phyloP scores from a whole-genome alignment of 768 basidiomycete species.

The Kwoniella sp. region DNA sequence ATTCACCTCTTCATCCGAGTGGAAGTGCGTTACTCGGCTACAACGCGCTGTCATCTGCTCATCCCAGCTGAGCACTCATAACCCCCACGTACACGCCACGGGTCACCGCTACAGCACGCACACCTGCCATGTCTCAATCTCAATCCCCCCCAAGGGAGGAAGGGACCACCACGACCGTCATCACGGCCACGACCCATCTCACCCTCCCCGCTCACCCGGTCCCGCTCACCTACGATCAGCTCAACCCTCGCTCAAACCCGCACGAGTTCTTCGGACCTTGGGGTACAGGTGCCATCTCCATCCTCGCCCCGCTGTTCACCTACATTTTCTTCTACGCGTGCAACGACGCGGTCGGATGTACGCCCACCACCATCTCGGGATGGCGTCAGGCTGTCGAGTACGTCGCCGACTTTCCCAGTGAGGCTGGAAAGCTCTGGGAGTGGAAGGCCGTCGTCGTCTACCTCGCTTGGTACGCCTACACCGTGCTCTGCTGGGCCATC shows the following conservation, averaged over 20 bases:
- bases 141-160: constrained; percentile 12
- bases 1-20: no score
- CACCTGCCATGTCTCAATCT: neutral
- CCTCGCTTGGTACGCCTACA: constrained; percentile 85
- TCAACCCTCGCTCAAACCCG: constrained; percentile 40
- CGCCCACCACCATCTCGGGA: constrained; percentile 20
- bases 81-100: neutral
- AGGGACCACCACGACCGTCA: constrained; percentile 34
- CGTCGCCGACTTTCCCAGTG: constrained; percentile 28
- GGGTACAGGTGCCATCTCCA: constrained; percentile 29
- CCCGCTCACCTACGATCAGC: constrained; percentile 41
- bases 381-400: constrained; percentile 25
- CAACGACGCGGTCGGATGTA: constrained; percentile 47
- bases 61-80: neutral
- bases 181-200: constrained; percentile 44
- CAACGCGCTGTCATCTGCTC: no score
- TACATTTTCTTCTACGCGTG: constrained; percentile 46
- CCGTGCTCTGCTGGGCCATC: constrained; percentile 71
- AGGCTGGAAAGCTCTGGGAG: constrained; percentile 68
- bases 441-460: constrained; percentile 70
- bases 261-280: constrained; percentile 48
- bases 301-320: constrained; percentile 39
- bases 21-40: no score
- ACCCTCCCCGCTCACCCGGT: constrained; percentile 42
- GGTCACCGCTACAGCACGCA: neutral